phyloP scores from a whole-genome alignment of 768 basidiomycete species.

The Cystofilobasidium capitatum region DNA sequence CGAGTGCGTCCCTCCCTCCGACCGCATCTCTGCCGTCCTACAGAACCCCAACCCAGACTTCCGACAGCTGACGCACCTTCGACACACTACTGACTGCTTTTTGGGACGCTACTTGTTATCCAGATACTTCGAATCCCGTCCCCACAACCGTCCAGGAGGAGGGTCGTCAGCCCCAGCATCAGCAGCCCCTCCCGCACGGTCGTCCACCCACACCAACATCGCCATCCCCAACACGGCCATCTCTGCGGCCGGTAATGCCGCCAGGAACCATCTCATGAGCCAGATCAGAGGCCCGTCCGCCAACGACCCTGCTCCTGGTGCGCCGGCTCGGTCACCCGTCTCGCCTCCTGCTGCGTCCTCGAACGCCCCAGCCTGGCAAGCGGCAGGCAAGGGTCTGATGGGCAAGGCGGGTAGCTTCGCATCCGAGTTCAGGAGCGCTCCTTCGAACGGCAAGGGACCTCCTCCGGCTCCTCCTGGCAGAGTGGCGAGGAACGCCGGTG shows the following conservation, averaged over 20 bases:
- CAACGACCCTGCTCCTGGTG: background rate
- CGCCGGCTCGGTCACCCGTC: background rate
- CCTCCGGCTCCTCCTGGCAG: background rate
- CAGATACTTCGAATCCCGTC: slow-evolving; percentile 22
- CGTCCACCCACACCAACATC: slow-evolving; percentile 1
- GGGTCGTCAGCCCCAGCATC: background rate
- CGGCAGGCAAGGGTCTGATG: background rate
- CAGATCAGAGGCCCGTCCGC: background rate
- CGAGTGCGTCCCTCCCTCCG: slow-evolving; percentile 2
- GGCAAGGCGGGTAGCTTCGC: background rate
- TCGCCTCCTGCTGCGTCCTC: background rate
- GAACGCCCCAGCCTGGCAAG: background rate
- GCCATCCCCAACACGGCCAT: slow-evolving; percentile 4
- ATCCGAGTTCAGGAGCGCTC: background rate
- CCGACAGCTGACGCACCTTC: too few relatives aligned
- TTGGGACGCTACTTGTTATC: too few relatives aligned
- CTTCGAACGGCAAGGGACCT: slow-evolving; percentile 1
- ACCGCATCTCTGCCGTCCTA: background rate
- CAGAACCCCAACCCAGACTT: too few relatives aligned
- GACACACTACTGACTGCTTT: too few relatives aligned
- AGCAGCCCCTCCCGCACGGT: background rate
- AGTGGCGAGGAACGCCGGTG: background rate
- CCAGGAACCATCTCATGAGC: background rate
- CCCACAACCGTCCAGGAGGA: background rate
- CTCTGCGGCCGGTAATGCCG: slow-evolving; percentile 8